These are phyloP conservation scores for Hymenoscyphus infarciens DNA, from an alignment of 2,329 filamentous ascomycete genomes.

Conservation along the genomic window DNA sequence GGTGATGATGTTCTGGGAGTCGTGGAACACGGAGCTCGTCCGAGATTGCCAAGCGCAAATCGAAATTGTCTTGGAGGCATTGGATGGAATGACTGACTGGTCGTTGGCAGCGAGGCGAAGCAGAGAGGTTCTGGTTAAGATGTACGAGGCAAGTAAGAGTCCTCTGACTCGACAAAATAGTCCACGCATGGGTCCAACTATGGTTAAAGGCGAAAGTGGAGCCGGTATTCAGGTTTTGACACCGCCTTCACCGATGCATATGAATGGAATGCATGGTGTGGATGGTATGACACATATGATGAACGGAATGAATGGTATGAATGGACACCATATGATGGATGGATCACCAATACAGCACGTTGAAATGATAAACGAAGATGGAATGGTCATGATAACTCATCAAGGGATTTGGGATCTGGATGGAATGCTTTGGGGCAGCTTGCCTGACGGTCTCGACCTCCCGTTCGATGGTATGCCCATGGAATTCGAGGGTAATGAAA, in stretches of 20 bases:
- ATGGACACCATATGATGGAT: constrained; percentile 26
- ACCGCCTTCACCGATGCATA: constrained; percentile 18
- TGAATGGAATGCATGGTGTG: constrained; percentile 33
- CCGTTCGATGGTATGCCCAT: constrained; percentile 33
- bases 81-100: constrained; percentile 63
- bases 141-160: constrained; percentile 53
- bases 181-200: constrained; percentile 33
- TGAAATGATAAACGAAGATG: constrained; percentile 47
- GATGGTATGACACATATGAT: constrained; percentile 31
- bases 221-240: constrained; percentile 15
- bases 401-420: constrained; percentile 54
- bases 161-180: constrained; percentile 31
- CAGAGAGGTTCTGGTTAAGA: constrained; percentile 59
- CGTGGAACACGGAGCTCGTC: constrained; percentile 32
- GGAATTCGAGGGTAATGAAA: constrained; percentile 24
- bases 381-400: constrained; percentile 52
- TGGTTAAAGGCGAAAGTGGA: constrained; percentile 29
- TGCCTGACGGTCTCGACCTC: constrained; percentile 39
- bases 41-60: constrained; percentile 52
- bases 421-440: constrained; percentile 51
- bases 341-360: constrained; percentile 39
- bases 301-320: constrained; percentile 20
- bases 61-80: constrained; percentile 55
- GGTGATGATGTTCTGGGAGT: constrained; percentile 69
- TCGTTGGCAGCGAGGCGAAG: constrained; percentile 60